Base-by-base conservation (phyloP, 495 filamentous ascomycete species). In the Penicillium atrosanguineum region DNA sequence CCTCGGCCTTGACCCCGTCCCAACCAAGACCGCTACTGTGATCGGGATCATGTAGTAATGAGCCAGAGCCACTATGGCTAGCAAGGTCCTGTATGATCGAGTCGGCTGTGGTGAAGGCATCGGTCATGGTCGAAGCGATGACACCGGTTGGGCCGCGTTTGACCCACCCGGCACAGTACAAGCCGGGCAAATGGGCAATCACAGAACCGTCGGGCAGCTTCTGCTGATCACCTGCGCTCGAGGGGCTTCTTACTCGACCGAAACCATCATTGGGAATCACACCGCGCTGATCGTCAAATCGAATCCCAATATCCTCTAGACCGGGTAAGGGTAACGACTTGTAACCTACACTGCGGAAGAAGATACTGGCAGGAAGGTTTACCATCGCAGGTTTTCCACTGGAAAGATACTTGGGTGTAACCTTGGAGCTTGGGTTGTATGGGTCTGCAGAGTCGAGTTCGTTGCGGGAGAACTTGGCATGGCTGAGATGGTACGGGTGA, bases 161-260 rank as follows among this genome's bases (percentile, higher is more conserved):
- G 19, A 96, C 92, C 94, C 94, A 98, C 4, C 94, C 94, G 19
- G 92, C 89, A 57, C 90, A 93, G 69, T 98, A 98, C 16, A 96
- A 62, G 1, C 95, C 95, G 2, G 89, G 87, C 1, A 95, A 70
- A 34, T 78, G 69, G 25, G 75, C 70, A 20, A 75, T 69, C 7
- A 69, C 31, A 7, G 70, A 74, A 26, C 72, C 63, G 44, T 72
- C 72, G 0, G 73, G 70, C 8, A 74, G 54, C 11, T 48, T 50
- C 21, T 64, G 47, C 9, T 55, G 46, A 2, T 63, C 56, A 1
- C 61, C 66, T 3, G 56, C 50, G 2, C 65, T 64, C 1, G 60
- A 37, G 1, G 64, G 62, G 29, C 62, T 69, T 0, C 83, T 77
- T 1, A 95, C 83, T 20, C 94, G 83, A 6, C 94, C 94, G 47